phyloP scores from a whole-genome alignment of 768 basidiomycete species.

The Mycena crocata region DNA sequence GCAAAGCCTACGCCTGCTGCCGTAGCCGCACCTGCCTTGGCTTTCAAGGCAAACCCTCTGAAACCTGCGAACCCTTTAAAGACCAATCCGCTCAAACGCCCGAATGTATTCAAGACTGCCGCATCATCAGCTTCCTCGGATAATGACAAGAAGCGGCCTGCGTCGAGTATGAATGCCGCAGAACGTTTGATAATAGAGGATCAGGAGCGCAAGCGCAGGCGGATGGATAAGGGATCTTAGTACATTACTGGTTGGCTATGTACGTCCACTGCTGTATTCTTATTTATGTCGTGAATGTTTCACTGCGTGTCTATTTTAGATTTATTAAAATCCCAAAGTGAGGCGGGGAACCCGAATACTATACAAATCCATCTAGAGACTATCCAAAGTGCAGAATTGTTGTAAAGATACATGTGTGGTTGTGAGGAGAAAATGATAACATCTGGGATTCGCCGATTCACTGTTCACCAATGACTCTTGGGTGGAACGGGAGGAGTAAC shows the following conservation, averaged over 20 bases:
- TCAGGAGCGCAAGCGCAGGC: slow-evolving; percentile 86
- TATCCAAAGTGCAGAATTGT: too few species aligned
- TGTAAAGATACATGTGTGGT: too few species aligned
- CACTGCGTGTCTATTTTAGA: too few species aligned
- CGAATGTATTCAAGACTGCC: slow-evolving; percentile 78
- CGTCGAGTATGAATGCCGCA: slow-evolving; percentile 79
- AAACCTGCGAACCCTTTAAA: slow-evolving; percentile 52
- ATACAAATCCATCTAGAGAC: too few species aligned
- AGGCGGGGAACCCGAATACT: too few species aligned
- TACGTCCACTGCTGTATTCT: neutral
- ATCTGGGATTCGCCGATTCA: too few species aligned
- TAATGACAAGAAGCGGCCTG: slow-evolving; percentile 71
- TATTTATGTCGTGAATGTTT: too few species aligned
- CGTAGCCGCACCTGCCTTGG: slow-evolving; percentile 50
- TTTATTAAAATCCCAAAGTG: too few species aligned
- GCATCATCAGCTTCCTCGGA: slow-evolving; percentile 47
- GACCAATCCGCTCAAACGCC: slow-evolving; percentile 66
- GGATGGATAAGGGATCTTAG: slow-evolving; percentile 61
- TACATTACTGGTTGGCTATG: neutral
- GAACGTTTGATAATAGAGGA: slow-evolving; percentile 92
- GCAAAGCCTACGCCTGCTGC: slow-evolving; percentile 59
- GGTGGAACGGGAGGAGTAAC: too few species aligned
- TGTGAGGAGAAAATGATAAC: too few species aligned
- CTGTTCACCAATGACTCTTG: too few species aligned
- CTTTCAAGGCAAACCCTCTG: slow-evolving; percentile 73